phyloP scores from a whole-genome alignment of 2,329 filamentous ascomycete genomes.

The Iodosphaeria phyllophila region DNA sequence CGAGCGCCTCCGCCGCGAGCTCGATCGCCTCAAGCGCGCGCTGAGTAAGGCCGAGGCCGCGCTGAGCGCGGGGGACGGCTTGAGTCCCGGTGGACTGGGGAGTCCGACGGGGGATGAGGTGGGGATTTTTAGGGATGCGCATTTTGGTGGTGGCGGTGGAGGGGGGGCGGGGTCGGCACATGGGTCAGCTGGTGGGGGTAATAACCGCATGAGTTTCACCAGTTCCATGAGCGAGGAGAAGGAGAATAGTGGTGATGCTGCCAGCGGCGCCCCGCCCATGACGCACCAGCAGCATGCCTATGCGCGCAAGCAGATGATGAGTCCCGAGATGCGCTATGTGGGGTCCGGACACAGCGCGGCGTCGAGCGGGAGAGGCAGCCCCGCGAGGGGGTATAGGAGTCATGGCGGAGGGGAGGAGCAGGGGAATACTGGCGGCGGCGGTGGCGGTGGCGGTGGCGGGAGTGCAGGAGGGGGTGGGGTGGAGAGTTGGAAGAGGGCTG shows the following conservation, averaged over 20 bases:
- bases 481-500: slow-evolving; percentile 93
- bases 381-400: slow-evolving; percentile 33
- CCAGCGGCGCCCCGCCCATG: slow-evolving; percentile 23
- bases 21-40: slow-evolving; percentile 85
- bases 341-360: too few relatives aligned
- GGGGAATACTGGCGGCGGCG: slow-evolving; percentile 2
- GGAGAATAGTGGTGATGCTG: too few relatives aligned
- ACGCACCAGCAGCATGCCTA: too few relatives aligned
- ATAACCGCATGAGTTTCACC: slow-evolving; percentile 40
- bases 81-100: slow-evolving; percentile 22
- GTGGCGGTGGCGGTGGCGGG: slow-evolving; percentile 1
- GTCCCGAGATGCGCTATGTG: slow-evolving; percentile 32
- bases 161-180: too few relatives aligned
- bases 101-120: slow-evolving; percentile 39
- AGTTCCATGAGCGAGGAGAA: slow-evolving; percentile 59
- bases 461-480: slow-evolving; percentile 29
- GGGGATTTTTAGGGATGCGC: slow-evolving; percentile 41
- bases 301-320: slow-evolving; percentile 29
- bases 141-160: slow-evolving; percentile 19
- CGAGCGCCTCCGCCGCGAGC: slow-evolving; percentile 67
- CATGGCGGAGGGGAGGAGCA: slow-evolving; percentile 10
- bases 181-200: slow-evolving; percentile 15
- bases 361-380: slow-evolving; percentile 39
- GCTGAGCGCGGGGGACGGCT: slow-evolving; percentile 12
- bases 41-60: slow-evolving; percentile 39